Evolutionary conservation across 768 basidiomycete genomes (phyloP).

Genomic region (Coprinopsis cinerea): DNA sequence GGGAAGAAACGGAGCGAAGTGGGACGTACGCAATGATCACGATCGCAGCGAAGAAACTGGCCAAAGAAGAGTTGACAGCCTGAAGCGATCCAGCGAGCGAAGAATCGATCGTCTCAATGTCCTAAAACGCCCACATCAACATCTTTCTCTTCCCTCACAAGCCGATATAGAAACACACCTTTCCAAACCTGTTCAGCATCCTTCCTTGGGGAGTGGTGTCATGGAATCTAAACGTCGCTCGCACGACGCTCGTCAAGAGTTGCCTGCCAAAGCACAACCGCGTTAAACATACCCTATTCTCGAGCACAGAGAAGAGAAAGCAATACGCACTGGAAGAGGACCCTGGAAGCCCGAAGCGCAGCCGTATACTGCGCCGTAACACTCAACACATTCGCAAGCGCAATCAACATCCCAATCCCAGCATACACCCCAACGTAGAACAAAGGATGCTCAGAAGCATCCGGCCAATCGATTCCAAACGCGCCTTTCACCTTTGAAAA

Average conservation of each 20-base stretch:
- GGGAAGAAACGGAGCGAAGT: constrained; percentile 1
- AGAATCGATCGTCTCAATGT: constrained; percentile 83
- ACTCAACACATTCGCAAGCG: constrained; percentile 40
- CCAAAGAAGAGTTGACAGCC: constrained; percentile 72
- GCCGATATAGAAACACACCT: constrained; percentile 29
- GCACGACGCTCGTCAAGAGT: constrained; percentile 63
- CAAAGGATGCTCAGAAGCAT: constrained; percentile 53
- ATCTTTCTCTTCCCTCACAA: background rate
- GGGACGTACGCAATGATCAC: constrained; percentile 53
- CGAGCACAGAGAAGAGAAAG: no score
- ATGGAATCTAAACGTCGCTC: constrained; percentile 81
- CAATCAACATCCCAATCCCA: constrained; percentile 47
- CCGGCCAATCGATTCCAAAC: constrained; percentile 35
- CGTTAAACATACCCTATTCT: no score
- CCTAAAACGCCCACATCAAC: constrained; percentile 23
- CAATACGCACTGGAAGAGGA: constrained; percentile 33
- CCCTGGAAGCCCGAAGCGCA: constrained; percentile 42
- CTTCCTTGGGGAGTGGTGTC: constrained; percentile 81
- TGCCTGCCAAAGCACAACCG: no score
- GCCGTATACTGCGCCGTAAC: constrained; percentile 56
- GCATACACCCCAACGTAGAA: constrained; percentile 71
- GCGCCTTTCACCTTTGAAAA: constrained; percentile 12
- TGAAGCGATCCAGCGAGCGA: constrained; percentile 64
- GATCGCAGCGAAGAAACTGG: constrained; percentile 71
- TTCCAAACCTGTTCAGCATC: constrained; percentile 83